Base-by-base conservation (phyloP, 1,139 yeast species). In the Geotrichum histeridarum region DNA sequence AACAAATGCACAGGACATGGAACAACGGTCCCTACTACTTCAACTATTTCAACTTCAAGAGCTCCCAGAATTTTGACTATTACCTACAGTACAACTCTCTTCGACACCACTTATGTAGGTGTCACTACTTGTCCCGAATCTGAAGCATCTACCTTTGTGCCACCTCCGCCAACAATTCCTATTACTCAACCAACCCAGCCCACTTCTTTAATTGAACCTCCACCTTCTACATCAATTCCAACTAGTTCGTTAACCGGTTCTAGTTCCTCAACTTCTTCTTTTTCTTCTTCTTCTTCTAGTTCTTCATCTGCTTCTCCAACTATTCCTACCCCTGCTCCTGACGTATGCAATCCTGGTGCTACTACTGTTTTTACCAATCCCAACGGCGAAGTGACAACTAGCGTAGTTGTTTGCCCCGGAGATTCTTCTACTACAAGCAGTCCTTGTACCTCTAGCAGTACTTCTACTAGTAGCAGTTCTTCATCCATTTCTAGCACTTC, bases 91-190 rank as follows among this genome's bases (percentile, higher is more conserved):
- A 9, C 15, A 3, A 42, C 36, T 35, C 18, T 46, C 5, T 42
- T 35, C 22, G 17, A 42, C 5, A 46, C 50, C 2, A 14, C 15
- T 6, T 36, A 4, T 8, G 50, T 46, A 12, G 36, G 36, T 6
- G 50, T 46, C 35, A 46, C 50, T 4, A 33, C 41, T 17, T 46
- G 50, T 31, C 50, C 50, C 4, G 50, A 46, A 46, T 46, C 50
- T 36, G 50, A 36, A 37, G 22, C 42, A 2, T 33, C 50, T 4
- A 46, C 30, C 17, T 36, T 46, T 30, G 32, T 37, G 9, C 50
- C 41, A 17, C 35, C 50, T 17, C 35, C 50, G 2, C n/a, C 50
- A 5, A 15, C 50, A n/a, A n/a, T n/a, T 46, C 42, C 42, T 22
- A 36, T 15, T n/a, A n/a, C 33, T 33, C 14, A 15, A 42, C 50